These are phyloP conservation scores for Pyrenophora teres DNA, from an alignment of 2,329 filamentous ascomycete species.

Conservation along the genomic window DNA sequence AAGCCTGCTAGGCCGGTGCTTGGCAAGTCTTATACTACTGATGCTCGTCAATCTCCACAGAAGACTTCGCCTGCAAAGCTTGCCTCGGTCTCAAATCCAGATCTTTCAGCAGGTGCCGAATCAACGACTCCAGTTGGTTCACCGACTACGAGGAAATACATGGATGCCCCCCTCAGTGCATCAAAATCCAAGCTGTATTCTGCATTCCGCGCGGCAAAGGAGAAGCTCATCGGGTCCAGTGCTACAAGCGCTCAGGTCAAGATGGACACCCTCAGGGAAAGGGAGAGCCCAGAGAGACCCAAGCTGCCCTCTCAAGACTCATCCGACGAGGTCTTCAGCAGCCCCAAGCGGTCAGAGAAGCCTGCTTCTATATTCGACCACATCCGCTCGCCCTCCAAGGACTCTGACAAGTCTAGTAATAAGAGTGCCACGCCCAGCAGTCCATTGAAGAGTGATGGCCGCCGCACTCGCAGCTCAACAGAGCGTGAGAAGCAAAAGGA, in stretches of 20 bases:
- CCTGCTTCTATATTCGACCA: conserved; percentile 41
- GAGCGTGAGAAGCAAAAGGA: conserved; percentile 64
- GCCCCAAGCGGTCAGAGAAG: conserved; percentile 42
- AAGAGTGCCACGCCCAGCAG: conserved; percentile 32
- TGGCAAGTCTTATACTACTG: conserved; percentile 64
- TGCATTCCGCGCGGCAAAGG: conserved; percentile 84
- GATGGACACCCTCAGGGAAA: conserved; percentile 56
- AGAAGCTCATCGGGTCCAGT: conserved; percentile 77
- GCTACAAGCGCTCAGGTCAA: conserved; percentile 63
- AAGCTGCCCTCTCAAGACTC: conserved; percentile 31
- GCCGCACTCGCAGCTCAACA: conserved; percentile 63
- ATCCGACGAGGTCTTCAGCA: conserved; percentile 42
- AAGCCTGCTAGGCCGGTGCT: conserved; percentile 54
- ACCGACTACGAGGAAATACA: conserved; percentile 57
- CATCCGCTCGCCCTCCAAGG: conserved; percentile 43
- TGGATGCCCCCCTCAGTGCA: conserved; percentile 82
- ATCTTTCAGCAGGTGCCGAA: conserved; percentile 44
- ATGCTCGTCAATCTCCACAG: conserved; percentile 43
- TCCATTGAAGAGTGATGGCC: conserved; percentile 42
- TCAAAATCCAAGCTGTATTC: conserved; percentile 93
- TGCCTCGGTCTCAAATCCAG: conserved; percentile 52
- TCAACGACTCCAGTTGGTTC: conserved; percentile 64
- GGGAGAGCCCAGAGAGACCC: conserved; percentile 35
- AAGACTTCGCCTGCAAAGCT: conserved; percentile 55
- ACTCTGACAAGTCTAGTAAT: conserved; percentile 40